phyloP scores from a whole-genome alignment of 768 basidiomycete species.

The Suillus tomentosus region DNA sequence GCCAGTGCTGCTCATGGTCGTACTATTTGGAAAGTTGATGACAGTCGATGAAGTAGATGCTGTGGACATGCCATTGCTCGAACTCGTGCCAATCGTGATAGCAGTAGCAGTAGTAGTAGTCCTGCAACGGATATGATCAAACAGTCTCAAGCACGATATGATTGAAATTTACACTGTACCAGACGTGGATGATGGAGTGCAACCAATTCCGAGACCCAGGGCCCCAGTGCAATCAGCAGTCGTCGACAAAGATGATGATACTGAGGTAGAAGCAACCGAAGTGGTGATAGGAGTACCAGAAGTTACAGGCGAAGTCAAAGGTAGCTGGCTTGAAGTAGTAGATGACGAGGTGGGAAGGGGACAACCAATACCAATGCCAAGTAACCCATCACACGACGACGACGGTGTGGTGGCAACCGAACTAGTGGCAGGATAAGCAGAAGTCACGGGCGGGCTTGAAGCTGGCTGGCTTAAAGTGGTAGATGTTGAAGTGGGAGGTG shows the following conservation, averaged over 20 bases:
- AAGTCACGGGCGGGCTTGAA: not conserved
- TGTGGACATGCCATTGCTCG: conserved; percentile 7
- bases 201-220: conserved; percentile 16
- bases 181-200: conserved; percentile 8
- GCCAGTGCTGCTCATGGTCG: conserved; percentile 15
- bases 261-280: conserved; percentile 7
- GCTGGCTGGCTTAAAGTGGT: conserved; percentile 1
- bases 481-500: conserved; percentile 13
- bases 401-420: not conserved
- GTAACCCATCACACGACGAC: conserved; percentile 8
- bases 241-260: conserved; percentile 6
- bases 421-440: conserved; percentile 8
- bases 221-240: conserved; percentile 8
- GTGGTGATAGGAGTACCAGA: conserved; percentile 3
- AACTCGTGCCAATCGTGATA: conserved; percentile 1
- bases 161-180: not conserved
- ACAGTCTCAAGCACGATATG: not conserved
- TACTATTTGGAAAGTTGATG: conserved; percentile 33
- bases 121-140: not conserved
- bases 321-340: conserved; percentile 10
- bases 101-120: not conserved
- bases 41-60: conserved; percentile 24
- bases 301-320: conserved; percentile 7
- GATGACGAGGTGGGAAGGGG: conserved; percentile 2
- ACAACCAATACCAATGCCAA: conserved; percentile 21